Evolutionary conservation across 2,329 filamentous ascomycete species (phyloP), one percentile per base, ranked within the genome.

Genomic region (Apiospora pterosperma): DNA sequence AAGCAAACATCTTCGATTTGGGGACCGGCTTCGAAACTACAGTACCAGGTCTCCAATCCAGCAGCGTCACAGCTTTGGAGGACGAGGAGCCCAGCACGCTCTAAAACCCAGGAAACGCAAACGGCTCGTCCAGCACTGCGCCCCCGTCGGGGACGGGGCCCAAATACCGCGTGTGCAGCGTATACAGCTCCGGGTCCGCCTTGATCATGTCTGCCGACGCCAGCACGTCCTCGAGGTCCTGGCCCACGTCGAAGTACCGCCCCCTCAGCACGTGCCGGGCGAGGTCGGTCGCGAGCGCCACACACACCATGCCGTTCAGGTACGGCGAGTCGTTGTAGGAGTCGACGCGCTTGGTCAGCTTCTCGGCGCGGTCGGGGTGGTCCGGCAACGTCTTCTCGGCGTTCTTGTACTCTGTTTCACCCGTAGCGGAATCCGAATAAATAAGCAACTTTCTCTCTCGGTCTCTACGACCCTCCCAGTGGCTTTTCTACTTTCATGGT

Each of bases 251-350:
- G 59, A 74, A 67, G 62, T 75, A 75, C 60, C 65, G 67, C 5
- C 74, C 73, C 36, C 69, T 66, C 55, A 75, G 64, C 6, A 62
- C 69, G 4, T 67, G 63, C 63, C 73, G 75, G 28, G 67, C 73
- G 2, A 74, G 7, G 0, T 72, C 74, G 21, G 69, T 71, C 2
- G 74, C 74, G 38, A 75, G 65, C 38, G 74, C 74, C 2, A 75
- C 73, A 52, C 73, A 75, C 11, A 70, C 64, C 74, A 75, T 75
- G 34, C 73, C 73, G 67, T 74, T 73, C n/a, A 75, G 69, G 64
- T 75, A 70, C 1, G 71, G 71, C 23, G 74, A 75, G 62, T 75
- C 74, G 63, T 72, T 72, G 68, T 75, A 75, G 14, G 67, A 62
- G 59, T 74, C 69, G 5, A 74, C 68, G 38, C 67, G 62, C 36